phyloP scores from a whole-genome alignment of 1,284 basidiomycete species.

The Irpex rosettiformis region DNA sequence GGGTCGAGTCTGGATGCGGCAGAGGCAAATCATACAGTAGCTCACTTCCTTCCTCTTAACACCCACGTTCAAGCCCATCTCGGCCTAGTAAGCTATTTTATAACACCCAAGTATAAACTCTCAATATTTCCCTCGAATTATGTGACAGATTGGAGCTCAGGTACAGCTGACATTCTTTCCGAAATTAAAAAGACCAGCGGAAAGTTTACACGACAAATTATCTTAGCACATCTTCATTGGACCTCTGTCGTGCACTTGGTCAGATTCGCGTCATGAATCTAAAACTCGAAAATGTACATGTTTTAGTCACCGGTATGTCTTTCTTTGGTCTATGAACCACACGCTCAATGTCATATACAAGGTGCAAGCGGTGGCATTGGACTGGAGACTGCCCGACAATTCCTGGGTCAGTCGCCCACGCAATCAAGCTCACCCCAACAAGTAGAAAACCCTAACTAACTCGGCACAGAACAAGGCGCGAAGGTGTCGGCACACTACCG shows the following conservation, averaged over 20 bases:
- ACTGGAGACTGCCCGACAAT: conserved; percentile 49
- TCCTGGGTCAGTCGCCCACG: conserved; percentile 42
- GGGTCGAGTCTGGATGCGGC: too few species aligned
- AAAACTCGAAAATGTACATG: conserved; percentile 31
- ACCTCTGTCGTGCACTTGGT: not conserved
- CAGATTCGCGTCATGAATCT: conserved; percentile 27
- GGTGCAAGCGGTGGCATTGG: conserved; percentile 71
- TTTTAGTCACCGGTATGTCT: conserved; percentile 33
- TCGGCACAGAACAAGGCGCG: conserved; percentile 56
- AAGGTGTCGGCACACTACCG: conserved; percentile 75
- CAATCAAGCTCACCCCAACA: not conserved
- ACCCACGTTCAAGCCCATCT: not conserved
- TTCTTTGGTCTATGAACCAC: not conserved
- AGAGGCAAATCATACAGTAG: too few species aligned
- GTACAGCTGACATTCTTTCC: not conserved
- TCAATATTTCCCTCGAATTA: not conserved
- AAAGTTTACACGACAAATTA: not conserved
- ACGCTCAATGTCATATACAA: conserved; percentile 17
- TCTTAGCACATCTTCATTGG: not conserved
- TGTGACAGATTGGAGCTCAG: not conserved
- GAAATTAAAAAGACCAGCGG: not conserved
- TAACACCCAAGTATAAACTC: not conserved
- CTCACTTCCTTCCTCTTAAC: too few species aligned
- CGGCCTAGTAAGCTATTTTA: not conserved
- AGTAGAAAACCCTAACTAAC: not conserved